Evolutionary conservation across 2,329 filamentous ascomycete species (phyloP).

Genomic region (Ceratocystis diversiconidia): DNA sequence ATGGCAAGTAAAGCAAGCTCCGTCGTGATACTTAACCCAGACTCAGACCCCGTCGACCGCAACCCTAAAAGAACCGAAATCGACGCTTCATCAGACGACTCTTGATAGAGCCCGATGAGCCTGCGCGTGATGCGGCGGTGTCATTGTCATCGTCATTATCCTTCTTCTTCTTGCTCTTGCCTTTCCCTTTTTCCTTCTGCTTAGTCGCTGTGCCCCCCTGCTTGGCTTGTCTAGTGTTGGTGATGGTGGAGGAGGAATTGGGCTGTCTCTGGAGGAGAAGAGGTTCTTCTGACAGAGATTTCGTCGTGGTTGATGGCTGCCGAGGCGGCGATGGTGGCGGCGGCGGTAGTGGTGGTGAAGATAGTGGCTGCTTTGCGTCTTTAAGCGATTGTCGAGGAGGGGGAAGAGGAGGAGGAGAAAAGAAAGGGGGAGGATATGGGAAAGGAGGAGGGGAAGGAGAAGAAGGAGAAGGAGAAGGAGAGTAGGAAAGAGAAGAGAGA

Average conservation of each 20-base stretch:
- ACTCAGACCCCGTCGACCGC: background rate
- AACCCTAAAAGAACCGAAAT: constrained; percentile 14
- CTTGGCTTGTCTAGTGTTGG: background rate
- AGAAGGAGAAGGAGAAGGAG: too few relatives aligned
- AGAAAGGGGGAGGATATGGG: too few relatives aligned
- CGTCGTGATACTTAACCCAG: background rate
- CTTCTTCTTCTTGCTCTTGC: constrained; percentile 1
- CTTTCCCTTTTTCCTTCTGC: constrained; percentile 10
- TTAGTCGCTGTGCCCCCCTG: background rate
- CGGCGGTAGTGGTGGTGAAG: background rate
- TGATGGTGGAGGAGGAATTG: background rate
- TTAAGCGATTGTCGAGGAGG: background rate
- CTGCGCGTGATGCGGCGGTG: background rate
- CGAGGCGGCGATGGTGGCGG: background rate
- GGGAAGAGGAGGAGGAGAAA: background rate
- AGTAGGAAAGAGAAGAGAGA: background rate
- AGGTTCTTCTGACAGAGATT: background rate
- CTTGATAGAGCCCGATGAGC: constrained; percentile 3
- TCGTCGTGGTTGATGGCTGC: background rate
- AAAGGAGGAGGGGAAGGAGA: too few relatives aligned
- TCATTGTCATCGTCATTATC: background rate
- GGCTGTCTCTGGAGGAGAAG: background rate
- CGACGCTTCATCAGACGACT: constrained; percentile 4
- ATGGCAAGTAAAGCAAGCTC: background rate
- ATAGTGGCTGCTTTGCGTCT: background rate